Conservation (phyloP, 2,329 filamentous ascomycete genomes). For the Venturia asperata region DNA sequence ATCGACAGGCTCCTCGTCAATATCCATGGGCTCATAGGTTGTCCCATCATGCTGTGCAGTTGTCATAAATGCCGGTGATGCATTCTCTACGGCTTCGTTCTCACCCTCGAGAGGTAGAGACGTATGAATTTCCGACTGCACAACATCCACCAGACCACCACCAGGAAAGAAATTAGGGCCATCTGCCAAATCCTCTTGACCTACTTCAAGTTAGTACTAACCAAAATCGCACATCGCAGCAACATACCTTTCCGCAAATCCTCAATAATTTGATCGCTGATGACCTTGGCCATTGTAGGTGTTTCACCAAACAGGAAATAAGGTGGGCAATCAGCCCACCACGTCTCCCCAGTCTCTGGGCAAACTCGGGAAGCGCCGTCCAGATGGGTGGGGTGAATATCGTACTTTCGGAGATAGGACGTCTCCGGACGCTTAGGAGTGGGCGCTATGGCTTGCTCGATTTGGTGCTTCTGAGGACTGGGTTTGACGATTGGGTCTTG, state of each 20-base stretch:
- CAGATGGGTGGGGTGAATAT: background rate
- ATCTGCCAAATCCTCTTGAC: background rate
- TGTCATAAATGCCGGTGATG: no score
- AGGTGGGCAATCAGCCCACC: conserved; percentile 13
- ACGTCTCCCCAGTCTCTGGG: conserved; percentile 12
- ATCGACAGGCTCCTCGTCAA: background rate
- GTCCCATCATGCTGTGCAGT: no score
- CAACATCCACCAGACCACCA: no score
- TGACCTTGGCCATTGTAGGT: background rate
- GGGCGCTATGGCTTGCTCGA: background rate
- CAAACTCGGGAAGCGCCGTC: conserved; percentile 2
- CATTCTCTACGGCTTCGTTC: background rate
- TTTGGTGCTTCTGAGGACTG: background rate
- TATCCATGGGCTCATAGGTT: background rate
- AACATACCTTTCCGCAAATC: conserved; percentile 10
- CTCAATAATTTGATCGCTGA: conserved; percentile 3
- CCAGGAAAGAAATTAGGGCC: no score
- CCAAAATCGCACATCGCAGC: background rate
- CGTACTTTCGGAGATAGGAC: background rate
- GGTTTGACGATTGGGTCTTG: background rate
- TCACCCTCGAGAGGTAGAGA: background rate
- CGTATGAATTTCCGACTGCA: background rate
- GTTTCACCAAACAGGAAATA: conserved; percentile 12
- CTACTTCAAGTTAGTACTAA: background rate
- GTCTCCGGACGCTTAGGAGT: background rate